Evolutionary conservation across 257 asterid species (phyloP).

Genomic region (Primulina eburnea): DNA sequence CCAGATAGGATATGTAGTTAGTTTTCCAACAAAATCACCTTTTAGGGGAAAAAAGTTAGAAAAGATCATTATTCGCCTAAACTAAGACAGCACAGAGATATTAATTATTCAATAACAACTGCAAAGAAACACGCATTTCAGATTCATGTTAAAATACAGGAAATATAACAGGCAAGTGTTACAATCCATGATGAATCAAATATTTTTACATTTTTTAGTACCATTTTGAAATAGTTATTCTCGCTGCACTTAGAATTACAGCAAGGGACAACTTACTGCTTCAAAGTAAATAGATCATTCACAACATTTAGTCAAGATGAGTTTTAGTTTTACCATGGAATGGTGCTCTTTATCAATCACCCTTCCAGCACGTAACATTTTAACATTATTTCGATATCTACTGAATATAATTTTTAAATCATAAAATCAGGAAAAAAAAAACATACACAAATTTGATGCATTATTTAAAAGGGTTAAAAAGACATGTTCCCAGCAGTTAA

Average conservation of each 20-base stretch:
- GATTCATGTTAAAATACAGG: not conserved
- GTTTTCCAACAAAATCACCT: not conserved
- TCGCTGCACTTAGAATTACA: not conserved
- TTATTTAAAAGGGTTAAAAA: not conserved
- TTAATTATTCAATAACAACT: conserved; percentile 2
- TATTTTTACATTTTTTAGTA: too few species aligned
- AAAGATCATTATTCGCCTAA: not conserved
- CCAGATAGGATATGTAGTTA: not conserved
- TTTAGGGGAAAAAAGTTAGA: not conserved
- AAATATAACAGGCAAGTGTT: not conserved
- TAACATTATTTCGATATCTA: not conserved
- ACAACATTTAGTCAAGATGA: not conserved
- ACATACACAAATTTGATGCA: not conserved
- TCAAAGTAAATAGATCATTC: not conserved
- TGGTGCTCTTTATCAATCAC: not conserved
- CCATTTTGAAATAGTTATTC: not conserved
- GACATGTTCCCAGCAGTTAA: not conserved
- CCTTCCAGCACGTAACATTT: not conserved
- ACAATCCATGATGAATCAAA: conserved; percentile 1
- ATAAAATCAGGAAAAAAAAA: too few species aligned
- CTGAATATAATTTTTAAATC: not conserved
- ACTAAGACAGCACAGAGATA: not conserved
- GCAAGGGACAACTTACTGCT: not conserved
- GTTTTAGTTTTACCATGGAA: not conserved
- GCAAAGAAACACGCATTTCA: not conserved